phyloP scores from a whole-genome alignment of 352 stramenopile genomes.

The Phytophthora megakarya region DNA sequence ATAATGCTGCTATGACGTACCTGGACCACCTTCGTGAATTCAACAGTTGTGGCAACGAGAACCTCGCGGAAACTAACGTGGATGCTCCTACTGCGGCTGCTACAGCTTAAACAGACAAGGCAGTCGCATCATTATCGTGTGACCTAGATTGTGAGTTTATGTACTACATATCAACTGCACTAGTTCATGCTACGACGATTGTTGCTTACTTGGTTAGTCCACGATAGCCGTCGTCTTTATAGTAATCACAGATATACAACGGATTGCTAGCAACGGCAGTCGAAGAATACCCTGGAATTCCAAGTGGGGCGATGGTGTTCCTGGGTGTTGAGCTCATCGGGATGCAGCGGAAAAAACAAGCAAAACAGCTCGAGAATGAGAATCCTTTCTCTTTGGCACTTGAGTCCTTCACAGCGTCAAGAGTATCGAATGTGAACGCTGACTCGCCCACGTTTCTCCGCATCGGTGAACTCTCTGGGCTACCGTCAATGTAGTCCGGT shows the following conservation, averaged over 20 bases:
- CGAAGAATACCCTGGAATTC: constrained; percentile 48
- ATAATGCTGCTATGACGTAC: constrained; percentile 65
- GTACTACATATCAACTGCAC: constrained; percentile 14
- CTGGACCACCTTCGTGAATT: constrained; percentile 64
- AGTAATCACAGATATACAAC: constrained; percentile 63
- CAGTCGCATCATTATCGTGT: constrained; percentile 15
- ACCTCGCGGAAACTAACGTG: background rate
- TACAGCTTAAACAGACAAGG: constrained; percentile 25
- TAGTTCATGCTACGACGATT: background rate
- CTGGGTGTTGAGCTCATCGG: constrained; percentile 17
- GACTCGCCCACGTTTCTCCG: constrained; percentile 38
- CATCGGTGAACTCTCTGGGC: constrained; percentile 76
- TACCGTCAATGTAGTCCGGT: constrained; percentile 56
- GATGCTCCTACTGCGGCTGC: constrained; percentile 13
- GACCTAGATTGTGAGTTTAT: constrained; percentile 20
- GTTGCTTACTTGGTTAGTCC: constrained; percentile 16
- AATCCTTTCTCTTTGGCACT: constrained; percentile 16
- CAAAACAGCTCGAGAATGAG: constrained; percentile 25
- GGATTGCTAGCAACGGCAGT: constrained; percentile 45
- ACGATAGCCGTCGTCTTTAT: constrained; percentile 52
- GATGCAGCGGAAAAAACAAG: constrained; percentile 47
- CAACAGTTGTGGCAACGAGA: constrained; percentile 11
- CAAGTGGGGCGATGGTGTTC: constrained; percentile 41
- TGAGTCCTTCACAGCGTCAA: constrained; percentile 32
- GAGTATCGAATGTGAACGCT: constrained; percentile 39